These are phyloP conservation scores for Hymenoscyphus scutula DNA, from an alignment of 2,329 filamentous ascomycete species.

Conservation along the genomic window DNA sequence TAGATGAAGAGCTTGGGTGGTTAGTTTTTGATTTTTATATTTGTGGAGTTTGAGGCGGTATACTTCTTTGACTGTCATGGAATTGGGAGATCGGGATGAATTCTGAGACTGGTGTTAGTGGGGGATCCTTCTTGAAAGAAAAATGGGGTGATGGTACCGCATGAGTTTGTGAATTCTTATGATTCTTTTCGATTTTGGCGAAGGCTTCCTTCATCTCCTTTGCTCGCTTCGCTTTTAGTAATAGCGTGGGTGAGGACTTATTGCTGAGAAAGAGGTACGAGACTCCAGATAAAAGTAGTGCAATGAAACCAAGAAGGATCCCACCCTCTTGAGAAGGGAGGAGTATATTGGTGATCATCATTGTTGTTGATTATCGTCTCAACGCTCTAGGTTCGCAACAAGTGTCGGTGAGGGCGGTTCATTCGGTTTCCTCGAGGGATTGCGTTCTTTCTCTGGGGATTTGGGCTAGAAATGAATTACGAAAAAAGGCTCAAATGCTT, in stretches of 20 bases:
- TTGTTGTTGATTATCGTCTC: not conserved
- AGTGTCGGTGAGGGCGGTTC: not conserved
- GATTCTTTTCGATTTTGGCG: not conserved
- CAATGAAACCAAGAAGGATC: not conserved
- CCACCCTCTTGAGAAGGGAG: not conserved
- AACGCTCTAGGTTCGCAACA: not conserved
- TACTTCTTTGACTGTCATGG: conserved; percentile 30
- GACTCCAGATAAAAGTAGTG: not conserved
- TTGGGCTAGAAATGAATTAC: not conserved
- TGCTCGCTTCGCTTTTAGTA: not conserved
- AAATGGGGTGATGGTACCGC: not conserved
- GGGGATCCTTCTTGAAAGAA: not conserved
- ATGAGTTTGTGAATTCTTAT: not conserved
- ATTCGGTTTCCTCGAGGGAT: not conserved
- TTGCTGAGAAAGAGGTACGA: conserved; percentile 4
- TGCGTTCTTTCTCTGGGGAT: not conserved
- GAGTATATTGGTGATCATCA: not conserved
- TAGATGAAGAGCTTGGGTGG: conserved; percentile 62
- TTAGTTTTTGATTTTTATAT: conserved; percentile 7
- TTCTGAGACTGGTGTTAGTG: not conserved
- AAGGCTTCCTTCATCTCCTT: conserved; percentile 9
- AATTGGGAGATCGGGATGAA: not conserved
- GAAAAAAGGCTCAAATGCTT: not conserved
- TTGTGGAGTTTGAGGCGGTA: not conserved
- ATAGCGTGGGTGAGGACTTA: not conserved